Conservation (phyloP, 192 early-diverging fungal species). For the Umbelopsis ramanniana region DNA sequence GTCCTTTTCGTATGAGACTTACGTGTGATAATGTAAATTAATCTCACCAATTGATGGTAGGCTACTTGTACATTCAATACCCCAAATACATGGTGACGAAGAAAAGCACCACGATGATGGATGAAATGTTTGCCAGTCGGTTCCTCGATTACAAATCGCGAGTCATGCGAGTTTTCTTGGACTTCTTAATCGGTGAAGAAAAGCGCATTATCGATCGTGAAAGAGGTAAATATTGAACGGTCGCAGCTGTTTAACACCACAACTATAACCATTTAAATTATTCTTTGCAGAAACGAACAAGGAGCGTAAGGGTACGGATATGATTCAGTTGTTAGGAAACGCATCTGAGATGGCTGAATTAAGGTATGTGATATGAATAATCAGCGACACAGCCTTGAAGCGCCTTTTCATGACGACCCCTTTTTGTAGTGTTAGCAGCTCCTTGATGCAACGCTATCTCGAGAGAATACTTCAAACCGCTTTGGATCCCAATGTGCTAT, state of each 20-base stretch:
- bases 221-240: constrained; percentile 39
- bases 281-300: neutral
- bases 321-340: constrained; percentile 80
- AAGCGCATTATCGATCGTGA: constrained; percentile 52
- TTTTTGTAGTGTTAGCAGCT: constrained; percentile 67
- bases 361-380: constrained; percentile 45
- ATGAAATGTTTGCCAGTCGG: constrained; percentile 59
- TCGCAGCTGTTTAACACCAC: neutral
- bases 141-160: constrained; percentile 62
- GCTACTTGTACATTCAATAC: constrained; percentile 72
- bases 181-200: constrained; percentile 72
- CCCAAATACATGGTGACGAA: constrained; percentile 67
- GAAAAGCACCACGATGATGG: constrained; percentile 65
- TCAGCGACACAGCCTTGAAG: neutral
- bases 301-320: constrained; percentile 55
- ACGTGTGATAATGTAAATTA: too few relatives aligned
- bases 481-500: constrained; percentile 52
- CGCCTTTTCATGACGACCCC: neutral
- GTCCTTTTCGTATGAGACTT: neutral
- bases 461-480: constrained; percentile 75
- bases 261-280: neutral
- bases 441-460: constrained; percentile 91
- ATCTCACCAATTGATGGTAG: constrained; percentile 39
- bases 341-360: constrained; percentile 82
- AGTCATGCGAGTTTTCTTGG: constrained; percentile 70